Percentiles rank a stretch among this genome's conserved stretches.
Conservation (phyloP, 768 basidiomycete species). For the Punctularia strigosozonata region DNA sequence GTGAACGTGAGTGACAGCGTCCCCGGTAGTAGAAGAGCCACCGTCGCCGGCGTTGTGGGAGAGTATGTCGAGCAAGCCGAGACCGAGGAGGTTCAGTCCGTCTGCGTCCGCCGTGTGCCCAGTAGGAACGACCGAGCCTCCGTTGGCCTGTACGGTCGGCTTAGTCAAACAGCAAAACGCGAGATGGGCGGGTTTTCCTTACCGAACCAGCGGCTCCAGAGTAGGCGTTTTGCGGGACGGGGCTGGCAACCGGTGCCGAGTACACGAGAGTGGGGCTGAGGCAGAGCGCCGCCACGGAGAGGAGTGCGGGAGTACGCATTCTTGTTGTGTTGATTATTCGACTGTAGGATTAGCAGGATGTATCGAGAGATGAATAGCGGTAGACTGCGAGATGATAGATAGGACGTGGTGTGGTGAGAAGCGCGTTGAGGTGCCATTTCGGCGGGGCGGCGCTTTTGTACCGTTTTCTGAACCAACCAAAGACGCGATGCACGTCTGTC, state of each 20-base stretch:
- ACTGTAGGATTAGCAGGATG: constrained; percentile 1
- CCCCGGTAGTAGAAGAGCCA: constrained; percentile 6
- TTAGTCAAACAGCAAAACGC: background rate
- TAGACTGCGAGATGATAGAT: background rate
- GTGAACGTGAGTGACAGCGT: no score
- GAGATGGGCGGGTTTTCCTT: background rate
- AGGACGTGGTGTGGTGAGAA: background rate
- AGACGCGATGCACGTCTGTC: no score
- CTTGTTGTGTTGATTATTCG: constrained; percentile 4
- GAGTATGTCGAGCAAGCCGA: constrained; percentile 7
- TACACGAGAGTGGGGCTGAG: constrained; percentile 12
- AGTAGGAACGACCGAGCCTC: background rate
- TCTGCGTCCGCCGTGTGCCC: background rate
- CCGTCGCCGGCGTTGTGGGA: constrained; percentile 9
- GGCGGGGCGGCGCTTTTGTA: constrained; percentile 4
- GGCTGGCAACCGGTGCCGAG: constrained; percentile 8
- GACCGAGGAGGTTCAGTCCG: constrained; percentile 3
- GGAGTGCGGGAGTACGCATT: constrained; percentile 16
- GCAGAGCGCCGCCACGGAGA: constrained; percentile 12
- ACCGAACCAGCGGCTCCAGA: no score
- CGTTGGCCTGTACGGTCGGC: background rate
- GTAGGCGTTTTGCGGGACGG: no score
- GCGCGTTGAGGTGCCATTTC: constrained; percentile 3
- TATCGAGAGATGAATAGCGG: constrained; percentile 3
- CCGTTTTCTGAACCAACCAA: constrained; percentile 1